phyloP scores from a whole-genome alignment of 768 basidiomycete genomes.

The Leccinum pellstonianum region DNA sequence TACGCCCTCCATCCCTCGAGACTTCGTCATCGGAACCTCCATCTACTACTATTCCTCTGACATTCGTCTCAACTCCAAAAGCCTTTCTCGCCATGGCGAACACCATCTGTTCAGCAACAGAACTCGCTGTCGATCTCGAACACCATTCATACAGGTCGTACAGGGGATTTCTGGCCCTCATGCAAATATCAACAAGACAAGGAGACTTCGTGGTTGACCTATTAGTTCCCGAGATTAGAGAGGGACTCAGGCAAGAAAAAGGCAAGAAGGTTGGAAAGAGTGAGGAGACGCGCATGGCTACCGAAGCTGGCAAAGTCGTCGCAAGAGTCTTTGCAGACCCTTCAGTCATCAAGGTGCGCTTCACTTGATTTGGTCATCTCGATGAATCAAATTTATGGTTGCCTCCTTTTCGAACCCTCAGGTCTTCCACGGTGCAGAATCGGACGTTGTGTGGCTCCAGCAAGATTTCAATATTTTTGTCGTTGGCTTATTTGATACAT shows the following conservation, averaged over 20 bases:
- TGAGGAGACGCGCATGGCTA: conserved; percentile 18
- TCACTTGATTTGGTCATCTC: not conserved
- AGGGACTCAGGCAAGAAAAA: conserved; percentile 71
- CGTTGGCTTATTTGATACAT: conserved; percentile 97
- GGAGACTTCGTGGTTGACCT: conserved; percentile 89
- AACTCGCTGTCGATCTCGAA: conserved; percentile 93
- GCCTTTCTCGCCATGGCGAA: conserved; percentile 63
- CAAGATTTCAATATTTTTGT: conserved; percentile 93
- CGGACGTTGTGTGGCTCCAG: conserved; percentile 94
- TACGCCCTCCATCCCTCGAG: conserved; percentile 57
- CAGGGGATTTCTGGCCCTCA: conserved; percentile 85
- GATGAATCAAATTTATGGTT: not conserved
- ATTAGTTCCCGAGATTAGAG: conserved; percentile 58
- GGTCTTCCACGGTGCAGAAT: conserved; percentile 95
- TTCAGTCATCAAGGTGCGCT: conserved; percentile 73
- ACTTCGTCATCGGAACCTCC: conserved; percentile 36
- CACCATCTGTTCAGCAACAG: conserved; percentile 59
- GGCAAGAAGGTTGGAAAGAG: conserved; percentile 10
- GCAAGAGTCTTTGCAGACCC: conserved; percentile 68
- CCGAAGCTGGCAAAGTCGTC: conserved; percentile 47
- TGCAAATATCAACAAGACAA: conserved; percentile 84
- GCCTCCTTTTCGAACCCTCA: conserved; percentile 26
- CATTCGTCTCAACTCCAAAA: conserved; percentile 62
- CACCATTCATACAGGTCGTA: conserved; percentile 89
- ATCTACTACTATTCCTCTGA: conserved; percentile 42